phyloP scores from a whole-genome alignment of 1,284 basidiomycete species.

The Cryptococcus sp. region DNA sequence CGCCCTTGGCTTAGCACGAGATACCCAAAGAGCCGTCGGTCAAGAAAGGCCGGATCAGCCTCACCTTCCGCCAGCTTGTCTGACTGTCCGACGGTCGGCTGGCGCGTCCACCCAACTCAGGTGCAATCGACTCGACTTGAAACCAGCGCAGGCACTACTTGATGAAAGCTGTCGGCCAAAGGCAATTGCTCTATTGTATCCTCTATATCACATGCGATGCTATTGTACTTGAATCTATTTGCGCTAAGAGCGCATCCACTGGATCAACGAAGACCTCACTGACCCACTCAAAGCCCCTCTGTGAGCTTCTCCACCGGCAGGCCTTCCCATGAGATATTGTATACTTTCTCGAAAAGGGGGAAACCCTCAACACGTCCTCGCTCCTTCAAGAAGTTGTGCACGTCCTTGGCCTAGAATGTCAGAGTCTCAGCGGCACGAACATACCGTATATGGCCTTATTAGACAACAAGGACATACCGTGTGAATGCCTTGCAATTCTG shows the following conservation, averaged over 20 bases:
- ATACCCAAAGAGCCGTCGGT: slow-evolving; percentile 54
- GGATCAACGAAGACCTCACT: too few relatives aligned
- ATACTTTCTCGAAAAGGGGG: slow-evolving; percentile 59
- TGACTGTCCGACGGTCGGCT: slow-evolving; percentile 1
- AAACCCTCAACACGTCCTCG: slow-evolving; percentile 57
- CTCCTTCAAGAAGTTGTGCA: slow-evolving; percentile 57
- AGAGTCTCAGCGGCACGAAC: neutral
- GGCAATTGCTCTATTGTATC: neutral
- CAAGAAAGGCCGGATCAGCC: slow-evolving; percentile 51
- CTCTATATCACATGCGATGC: neutral
- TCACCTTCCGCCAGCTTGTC: slow-evolving; percentile 56
- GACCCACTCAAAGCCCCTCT: slow-evolving; percentile 29
- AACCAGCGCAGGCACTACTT: too few relatives aligned
- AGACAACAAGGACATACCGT: slow-evolving; percentile 39
- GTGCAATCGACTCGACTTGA: too few relatives aligned
- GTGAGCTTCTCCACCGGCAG: slow-evolving; percentile 52
- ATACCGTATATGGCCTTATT: too few relatives aligned
- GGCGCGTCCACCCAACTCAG: neutral
- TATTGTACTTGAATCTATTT: neutral
- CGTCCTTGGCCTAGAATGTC: slow-evolving; percentile 52
- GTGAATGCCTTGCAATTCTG: slow-evolving; percentile 58
- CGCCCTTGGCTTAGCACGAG: slow-evolving; percentile 47
- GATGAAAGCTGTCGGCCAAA: too few relatives aligned
- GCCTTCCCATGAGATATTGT: slow-evolving; percentile 53
- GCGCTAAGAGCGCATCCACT: neutral